Base-by-base conservation (phyloP, 257 asterid species). In the Gardenia jasminoides region DNA sequence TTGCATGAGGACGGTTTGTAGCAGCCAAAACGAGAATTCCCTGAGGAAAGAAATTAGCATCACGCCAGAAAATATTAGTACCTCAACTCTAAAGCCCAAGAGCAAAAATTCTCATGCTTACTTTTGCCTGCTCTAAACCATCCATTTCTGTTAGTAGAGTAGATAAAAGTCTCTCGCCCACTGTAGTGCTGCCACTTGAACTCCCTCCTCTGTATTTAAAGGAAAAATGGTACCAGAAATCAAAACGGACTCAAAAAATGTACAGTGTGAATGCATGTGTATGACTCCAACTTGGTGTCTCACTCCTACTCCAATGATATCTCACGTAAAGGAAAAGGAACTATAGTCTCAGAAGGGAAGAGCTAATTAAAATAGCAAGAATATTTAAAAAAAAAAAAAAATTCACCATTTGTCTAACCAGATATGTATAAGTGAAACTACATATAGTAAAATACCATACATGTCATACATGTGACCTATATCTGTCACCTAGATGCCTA, bases 1-100 rank as follows among this genome's bases (percentile, higher is more conserved):
- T 93, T 75, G 98, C 96, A 24, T 92, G 86, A 77, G 96, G 96
- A 19, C 98, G 94, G 84, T 95, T 95, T 30, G 99, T 95, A 76
- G 99, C 99, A 78, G 97, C 99, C 87, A 95, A 87, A 81, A 95
- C 98, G 67, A 95, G 99, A 86, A 95, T 87, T 54, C 99, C 99
- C 99, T 95, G 75, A 58, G 76, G 8, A 74, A 78, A 84, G 73
- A 24, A 70, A 80, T 65, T 17, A 79, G 76, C 0, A 47, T 41
- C 28, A 68, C 68, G 33, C 78, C 16, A 3, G 75, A 80, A 74
- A 75, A 47, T 67, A 70, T 44, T 39, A 61, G 26, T 39, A 56
- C 58, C 64, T 56, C 71, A 50, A 69, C 36, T 61, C 48, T 81
- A 71, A 70, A 1, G 61, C 30, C 24, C 41, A 70, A 58, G 48